These are phyloP conservation scores for Cenchrus purpureus DNA, from an alignment of 176 grass and related monocot species.

Conservation along the genomic window DNA sequence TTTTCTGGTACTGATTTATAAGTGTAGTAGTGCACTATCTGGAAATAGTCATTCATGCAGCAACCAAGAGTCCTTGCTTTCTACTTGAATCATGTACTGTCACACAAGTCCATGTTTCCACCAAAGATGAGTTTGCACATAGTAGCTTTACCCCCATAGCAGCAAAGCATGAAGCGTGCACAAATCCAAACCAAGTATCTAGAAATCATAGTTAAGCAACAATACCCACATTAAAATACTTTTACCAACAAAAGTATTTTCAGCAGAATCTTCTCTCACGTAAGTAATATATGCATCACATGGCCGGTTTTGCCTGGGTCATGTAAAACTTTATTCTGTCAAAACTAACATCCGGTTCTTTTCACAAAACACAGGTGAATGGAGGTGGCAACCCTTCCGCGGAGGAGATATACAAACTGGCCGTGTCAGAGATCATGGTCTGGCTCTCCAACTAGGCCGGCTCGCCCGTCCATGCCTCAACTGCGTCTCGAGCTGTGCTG, in stretches of 20 bases:
- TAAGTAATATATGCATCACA: not conserved
- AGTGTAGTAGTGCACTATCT: not conserved
- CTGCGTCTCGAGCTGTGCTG: not conserved
- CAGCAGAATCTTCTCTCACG: not conserved
- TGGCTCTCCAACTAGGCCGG: slow-evolving; percentile 53
- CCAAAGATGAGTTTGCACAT: not conserved
- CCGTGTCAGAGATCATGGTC: slow-evolving; percentile 68
- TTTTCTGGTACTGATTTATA: not conserved
- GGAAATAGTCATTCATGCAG: not conserved
- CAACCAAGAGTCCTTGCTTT: not conserved
- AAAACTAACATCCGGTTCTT: not conserved
- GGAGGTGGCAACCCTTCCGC: slow-evolving; percentile 4
- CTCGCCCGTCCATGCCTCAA: not conserved
- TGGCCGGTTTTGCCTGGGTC: not conserved
- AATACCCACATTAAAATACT: not conserved
- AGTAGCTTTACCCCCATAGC: not conserved
- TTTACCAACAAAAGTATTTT: not conserved
- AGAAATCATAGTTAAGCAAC: too few species aligned
- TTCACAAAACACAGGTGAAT: slow-evolving; percentile 42
- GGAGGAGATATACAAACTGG: slow-evolving; percentile 63
- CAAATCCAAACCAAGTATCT: not conserved
- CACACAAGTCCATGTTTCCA: not conserved
- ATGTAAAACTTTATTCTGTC: not conserved
- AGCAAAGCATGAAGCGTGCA: not conserved
- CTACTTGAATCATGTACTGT: not conserved